Conservation (phyloP, 2,329 filamentous ascomycete species). For the Neonectria neomacrospora region DNA sequence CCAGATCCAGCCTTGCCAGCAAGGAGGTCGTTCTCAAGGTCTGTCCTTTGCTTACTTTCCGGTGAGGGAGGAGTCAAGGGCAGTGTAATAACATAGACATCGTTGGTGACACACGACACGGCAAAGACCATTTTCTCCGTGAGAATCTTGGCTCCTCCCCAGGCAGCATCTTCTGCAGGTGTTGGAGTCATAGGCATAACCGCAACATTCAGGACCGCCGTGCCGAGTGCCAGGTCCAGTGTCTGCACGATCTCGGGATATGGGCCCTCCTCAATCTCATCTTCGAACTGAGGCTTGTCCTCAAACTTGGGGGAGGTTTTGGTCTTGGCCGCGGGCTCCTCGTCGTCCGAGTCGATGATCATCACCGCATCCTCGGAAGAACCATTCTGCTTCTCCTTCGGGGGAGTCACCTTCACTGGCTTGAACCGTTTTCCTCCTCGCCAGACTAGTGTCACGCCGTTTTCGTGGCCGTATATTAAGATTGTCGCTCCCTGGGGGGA, state of each 20-base stretch:
- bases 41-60: constrained; percentile 65
- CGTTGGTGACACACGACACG: constrained; percentile 67
- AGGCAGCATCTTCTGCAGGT: constrained; percentile 59
- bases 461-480: constrained; percentile 72
- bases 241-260: constrained; percentile 69
- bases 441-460: constrained; percentile 71
- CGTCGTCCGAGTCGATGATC: constrained; percentile 72
- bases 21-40: constrained; percentile 62
- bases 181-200: constrained; percentile 64
- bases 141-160: constrained; percentile 60
- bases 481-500: constrained; percentile 73
- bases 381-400: constrained; percentile 63
- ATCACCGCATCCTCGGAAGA: constrained; percentile 64
- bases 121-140: constrained; percentile 70
- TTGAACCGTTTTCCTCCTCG: constrained; percentile 71
- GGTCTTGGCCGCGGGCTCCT: constrained; percentile 55
- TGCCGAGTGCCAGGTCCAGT: constrained; percentile 69
- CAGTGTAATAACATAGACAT: constrained; percentile 67
- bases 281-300: constrained; percentile 70
- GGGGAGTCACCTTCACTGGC: constrained; percentile 49
- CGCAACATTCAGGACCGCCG: constrained; percentile 65
- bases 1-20: constrained; percentile 68
- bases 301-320: constrained; percentile 51
- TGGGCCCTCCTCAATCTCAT: constrained; percentile 59
- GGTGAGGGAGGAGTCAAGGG: constrained; percentile 71